Percentiles rank a stretch among this genome's conserved stretches.
These are phyloP conservation scores for Meyerozyma elateridarum DNA, from an alignment of 1,139 yeast genomes.

Conservation along the genomic window DNA sequence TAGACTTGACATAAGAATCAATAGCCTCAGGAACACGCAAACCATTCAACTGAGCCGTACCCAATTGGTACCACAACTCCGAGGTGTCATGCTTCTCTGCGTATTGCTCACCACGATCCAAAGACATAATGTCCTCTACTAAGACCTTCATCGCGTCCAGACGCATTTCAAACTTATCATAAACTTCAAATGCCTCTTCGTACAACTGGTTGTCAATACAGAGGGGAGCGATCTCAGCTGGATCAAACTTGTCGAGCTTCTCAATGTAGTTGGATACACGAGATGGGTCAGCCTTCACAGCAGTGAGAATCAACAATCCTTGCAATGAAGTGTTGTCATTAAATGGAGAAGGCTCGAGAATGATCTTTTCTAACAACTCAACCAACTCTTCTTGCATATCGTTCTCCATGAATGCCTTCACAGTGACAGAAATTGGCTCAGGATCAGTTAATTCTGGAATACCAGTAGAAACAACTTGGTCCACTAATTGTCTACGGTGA, in stretches of 20 bases:
- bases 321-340: constrained; percentile 92
- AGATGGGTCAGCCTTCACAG: constrained; percentile 89
- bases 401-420: constrained; percentile 94
- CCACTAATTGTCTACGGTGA: constrained; percentile 87
- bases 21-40: constrained; percentile 90
- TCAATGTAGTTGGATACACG: constrained; percentile 83
- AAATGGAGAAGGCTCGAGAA: constrained; percentile 95
- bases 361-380: constrained; percentile 91
- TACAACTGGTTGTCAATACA: constrained; percentile 83
- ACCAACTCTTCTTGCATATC: constrained; percentile 90
- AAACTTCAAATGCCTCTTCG: constrained; percentile 94
- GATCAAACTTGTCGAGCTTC: constrained; percentile 85
- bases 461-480: constrained; percentile 93
- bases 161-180: constrained; percentile 77
- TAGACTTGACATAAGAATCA: constrained; percentile 81
- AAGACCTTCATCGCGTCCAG: constrained; percentile 82
- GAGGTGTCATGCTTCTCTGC: constrained; percentile 86
- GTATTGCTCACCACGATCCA: constrained; percentile 91
- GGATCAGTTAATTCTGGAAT: constrained; percentile 95
- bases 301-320: constrained; percentile 87
- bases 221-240: constrained; percentile 88
- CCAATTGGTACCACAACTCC: constrained; percentile 92
- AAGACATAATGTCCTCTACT: constrained; percentile 88
- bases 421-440: constrained; percentile 93
- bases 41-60: constrained; percentile 94